Evolutionary conservation across 768 basidiomycete genomes (phyloP), one percentile per base, ranked within the genome.

Genomic region (Serendipita sp.): DNA sequence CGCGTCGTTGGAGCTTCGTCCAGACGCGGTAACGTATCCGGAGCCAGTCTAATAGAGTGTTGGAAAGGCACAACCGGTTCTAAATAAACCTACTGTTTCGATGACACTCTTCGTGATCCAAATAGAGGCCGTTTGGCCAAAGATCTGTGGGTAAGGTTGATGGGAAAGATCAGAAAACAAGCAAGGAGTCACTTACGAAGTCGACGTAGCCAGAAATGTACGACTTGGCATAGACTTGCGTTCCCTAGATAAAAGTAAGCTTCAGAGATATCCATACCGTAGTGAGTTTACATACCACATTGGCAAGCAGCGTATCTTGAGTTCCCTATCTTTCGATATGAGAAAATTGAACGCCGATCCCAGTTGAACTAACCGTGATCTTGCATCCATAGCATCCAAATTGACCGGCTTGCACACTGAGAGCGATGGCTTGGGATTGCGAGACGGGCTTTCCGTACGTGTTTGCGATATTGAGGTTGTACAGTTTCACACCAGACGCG

Each of bases 21-120:
- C 80, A 60, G 72, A 78, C 1, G 80, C 80, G 3, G 79, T 80
- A 30, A 81, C 72, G 53, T 68, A 78, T 3, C 79, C 80, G 34
- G 72, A 68, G 42, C 71, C 77, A 3, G 72, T 73, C 62, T 63
- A 34, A 17, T 2, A n/a, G 28, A 5, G 7, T 9, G n/a, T 20
- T 48, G 9, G n/a, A 17, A 48, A 1, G n/a, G 5, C 20, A 48
- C 2, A 24, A 24, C 24, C 20, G 11, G 30, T 5, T 7, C 22
- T 3, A 41, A 20, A 22, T 11, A 2, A 14, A 22, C 62, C 24
- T 33, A 42, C 62, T 22, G 62, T 63, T 20, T 53, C 41, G 41
- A 63, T 63, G n/a, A 43, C 41, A 3, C 24, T 48, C 20, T 45
- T 45, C 7, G 48, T 56, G 14, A 63, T 56, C 62, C 62, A 63